These are phyloP conservation scores for Nakazawaea pomicola DNA, from an alignment of 805 yeast species.

Conservation along the genomic window DNA sequence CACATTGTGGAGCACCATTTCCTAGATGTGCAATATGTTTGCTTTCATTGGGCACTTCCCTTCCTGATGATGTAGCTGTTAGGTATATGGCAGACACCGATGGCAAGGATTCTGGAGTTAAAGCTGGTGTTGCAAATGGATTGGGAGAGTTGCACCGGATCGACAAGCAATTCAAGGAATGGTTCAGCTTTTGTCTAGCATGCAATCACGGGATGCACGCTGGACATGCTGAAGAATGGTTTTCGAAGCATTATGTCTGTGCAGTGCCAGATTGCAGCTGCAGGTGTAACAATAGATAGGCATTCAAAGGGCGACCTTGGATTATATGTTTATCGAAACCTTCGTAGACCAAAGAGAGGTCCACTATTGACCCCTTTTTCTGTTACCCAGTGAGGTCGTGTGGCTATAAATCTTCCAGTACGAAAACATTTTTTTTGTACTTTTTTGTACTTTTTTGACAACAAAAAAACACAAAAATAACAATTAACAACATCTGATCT, in stretches of 20 bases:
- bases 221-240: slow-evolving; percentile 96
- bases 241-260: slow-evolving; percentile 77
- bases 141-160: slow-evolving; percentile 17
- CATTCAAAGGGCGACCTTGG: too few species aligned
- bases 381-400: too few species aligned
- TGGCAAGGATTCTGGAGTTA: slow-evolving; percentile 12
- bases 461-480: too few species aligned
- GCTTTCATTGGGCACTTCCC: slow-evolving; percentile 66
- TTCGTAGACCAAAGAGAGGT: too few species aligned
- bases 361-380: too few species aligned
- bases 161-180: slow-evolving; percentile 53
- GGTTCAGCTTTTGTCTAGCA: slow-evolving; percentile 88
- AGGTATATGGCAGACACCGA: slow-evolving; percentile 16
- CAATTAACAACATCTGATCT: too few species aligned
- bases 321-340: too few species aligned
- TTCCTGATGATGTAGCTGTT: slow-evolving; percentile 37
- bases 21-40: slow-evolving; percentile 92
- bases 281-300: slow-evolving; percentile 58
- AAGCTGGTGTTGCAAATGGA: slow-evolving; percentile 16
- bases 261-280: slow-evolving; percentile 95
- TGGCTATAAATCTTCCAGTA: too few species aligned
- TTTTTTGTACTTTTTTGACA: too few species aligned
- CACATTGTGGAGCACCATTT: slow-evolving; percentile 80
- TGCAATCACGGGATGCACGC: slow-evolving; percentile 96
- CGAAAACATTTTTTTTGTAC: too few species aligned